Conservation (phyloP, 202 grass and related monocot species). For the Brachypodium distachyon region DNA sequence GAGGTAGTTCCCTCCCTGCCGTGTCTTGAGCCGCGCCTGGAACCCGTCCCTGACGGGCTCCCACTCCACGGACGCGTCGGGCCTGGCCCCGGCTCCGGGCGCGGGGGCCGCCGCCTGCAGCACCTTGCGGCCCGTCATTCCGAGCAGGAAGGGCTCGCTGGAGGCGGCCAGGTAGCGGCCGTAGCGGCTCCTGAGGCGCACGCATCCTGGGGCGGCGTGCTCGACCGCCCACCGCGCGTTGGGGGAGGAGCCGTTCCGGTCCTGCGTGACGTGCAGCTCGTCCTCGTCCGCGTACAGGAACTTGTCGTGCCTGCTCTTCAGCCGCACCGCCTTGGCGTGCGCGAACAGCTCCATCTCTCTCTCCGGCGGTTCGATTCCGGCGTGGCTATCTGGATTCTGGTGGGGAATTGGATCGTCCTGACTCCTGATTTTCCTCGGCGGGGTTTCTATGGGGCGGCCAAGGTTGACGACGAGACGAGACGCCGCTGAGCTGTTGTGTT, state of each 20-base stretch:
- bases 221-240: slow-evolving; percentile 75
- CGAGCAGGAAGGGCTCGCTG: slow-evolving; percentile 65
- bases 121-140: slow-evolving; percentile 72
- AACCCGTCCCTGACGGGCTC: slow-evolving; percentile 54
- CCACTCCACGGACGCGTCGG: slow-evolving; percentile 60
- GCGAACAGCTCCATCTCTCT: slow-evolving; percentile 64
- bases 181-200: slow-evolving; percentile 56
- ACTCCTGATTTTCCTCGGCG: not conserved
- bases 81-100: not conserved
- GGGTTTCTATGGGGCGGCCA: not conserved
- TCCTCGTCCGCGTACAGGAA: slow-evolving; percentile 84
- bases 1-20: slow-evolving; percentile 37
- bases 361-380: no score
- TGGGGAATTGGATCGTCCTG: no score
- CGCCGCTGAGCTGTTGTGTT: not conserved
- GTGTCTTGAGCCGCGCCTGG: slow-evolving; percentile 54
- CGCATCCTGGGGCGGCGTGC: not conserved
- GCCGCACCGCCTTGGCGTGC: slow-evolving; percentile 68
- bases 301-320: slow-evolving; percentile 83
- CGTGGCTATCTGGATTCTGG: no score
- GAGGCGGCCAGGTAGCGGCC: slow-evolving; percentile 76
- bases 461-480: not conserved
- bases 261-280: slow-evolving; percentile 71
- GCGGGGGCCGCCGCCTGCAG: slow-evolving; percentile 26
- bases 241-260: slow-evolving; percentile 42